A percentile compares a stretch with the other conserved stretches of the same genome.
These are phyloP conservation scores for Parathielavia hyrcaniae DNA, from an alignment of 495 filamentous ascomycete species.

Conservation along the genomic window DNA sequence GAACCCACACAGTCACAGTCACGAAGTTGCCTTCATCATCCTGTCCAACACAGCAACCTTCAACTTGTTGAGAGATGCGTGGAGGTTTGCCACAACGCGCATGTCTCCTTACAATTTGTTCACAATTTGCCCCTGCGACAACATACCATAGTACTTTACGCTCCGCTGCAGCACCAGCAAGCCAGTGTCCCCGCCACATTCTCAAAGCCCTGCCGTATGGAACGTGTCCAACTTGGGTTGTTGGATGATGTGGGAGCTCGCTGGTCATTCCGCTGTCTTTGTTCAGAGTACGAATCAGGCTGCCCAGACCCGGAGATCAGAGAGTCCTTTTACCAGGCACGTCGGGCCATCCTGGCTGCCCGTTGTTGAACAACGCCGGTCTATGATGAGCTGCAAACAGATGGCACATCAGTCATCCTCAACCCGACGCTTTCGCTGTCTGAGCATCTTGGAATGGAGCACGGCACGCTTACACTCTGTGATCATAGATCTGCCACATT, in stretches of 20 bases:
- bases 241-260: too few species aligned
- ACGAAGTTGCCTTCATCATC: neutral
- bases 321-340: neutral
- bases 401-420: neutral
- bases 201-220: neutral
- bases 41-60: too few species aligned
- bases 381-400: neutral
- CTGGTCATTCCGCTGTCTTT: neutral
- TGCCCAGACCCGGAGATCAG: too few species aligned
- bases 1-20: too few species aligned
- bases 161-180: neutral
- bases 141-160: neutral
- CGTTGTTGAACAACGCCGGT: neutral
- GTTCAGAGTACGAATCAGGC: neutral
- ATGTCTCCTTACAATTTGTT: too few species aligned
- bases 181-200: neutral
- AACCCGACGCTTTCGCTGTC: neutral
- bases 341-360: too few species aligned
- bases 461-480: neutral
- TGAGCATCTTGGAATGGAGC: neutral
- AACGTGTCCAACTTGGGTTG: conserved; percentile 9
- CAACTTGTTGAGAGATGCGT: too few species aligned
- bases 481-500: too few species aligned
- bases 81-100: too few species aligned
- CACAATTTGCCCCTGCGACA: neutral